phyloP scores from a whole-genome alignment of 805 yeast species.

The Starmerella scarabaei region DNA sequence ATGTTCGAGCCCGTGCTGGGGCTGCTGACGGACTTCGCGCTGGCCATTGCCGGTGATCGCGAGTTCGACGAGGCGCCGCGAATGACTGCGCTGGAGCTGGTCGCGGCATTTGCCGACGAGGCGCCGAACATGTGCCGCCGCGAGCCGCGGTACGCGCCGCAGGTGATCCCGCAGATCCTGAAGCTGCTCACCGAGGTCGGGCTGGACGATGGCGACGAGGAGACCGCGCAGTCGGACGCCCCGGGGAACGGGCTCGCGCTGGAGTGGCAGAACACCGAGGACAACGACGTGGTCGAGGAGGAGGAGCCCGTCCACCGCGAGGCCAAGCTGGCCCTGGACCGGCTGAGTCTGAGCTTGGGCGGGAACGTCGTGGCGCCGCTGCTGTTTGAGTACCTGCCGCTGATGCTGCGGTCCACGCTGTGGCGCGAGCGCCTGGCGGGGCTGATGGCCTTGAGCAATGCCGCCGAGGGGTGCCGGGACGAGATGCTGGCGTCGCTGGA shows the following conservation, averaged over 20 bases:
- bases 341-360: conserved; percentile 70
- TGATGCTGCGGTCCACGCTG: conserved; percentile 56
- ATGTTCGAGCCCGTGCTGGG: conserved; percentile 85
- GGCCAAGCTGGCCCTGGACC: conserved; percentile 88
- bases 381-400: conserved; percentile 72
- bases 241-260: neutral
- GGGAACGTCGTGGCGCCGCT: conserved; percentile 79
- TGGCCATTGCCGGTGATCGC: conserved; percentile 67
- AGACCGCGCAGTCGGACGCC: conserved; percentile 14
- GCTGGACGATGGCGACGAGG: conserved; percentile 71
- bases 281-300: conserved; percentile 62
- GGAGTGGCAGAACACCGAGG: conserved; percentile 77
- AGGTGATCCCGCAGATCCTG: conserved; percentile 60
- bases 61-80: conserved; percentile 71
- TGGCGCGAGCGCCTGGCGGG: conserved; percentile 98
- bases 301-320: conserved; percentile 79
- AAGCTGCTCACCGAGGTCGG: conserved; percentile 89
- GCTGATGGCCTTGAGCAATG: conserved; percentile 88
- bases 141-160: conserved; percentile 55
- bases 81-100: conserved; percentile 72
- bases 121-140: conserved; percentile 91
- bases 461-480: conserved; percentile 95
- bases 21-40: conserved; percentile 72
- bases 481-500: conserved; percentile 72
- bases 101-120: conserved; percentile 82